Evolutionary conservation across 768 basidiomycete species (phyloP).

Genomic region (Macrocybe gigantea): DNA sequence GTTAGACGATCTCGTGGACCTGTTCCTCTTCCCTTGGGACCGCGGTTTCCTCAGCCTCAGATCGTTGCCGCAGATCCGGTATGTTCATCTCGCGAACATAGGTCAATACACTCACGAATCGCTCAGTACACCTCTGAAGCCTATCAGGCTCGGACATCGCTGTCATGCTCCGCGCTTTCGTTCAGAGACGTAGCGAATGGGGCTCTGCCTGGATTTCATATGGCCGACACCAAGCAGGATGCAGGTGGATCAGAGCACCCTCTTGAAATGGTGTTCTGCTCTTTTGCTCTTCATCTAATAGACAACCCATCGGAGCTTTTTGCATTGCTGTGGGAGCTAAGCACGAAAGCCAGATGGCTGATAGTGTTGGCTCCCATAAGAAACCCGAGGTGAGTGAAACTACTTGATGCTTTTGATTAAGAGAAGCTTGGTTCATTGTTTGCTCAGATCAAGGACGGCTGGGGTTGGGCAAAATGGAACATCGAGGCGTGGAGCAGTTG

Average conservation of each 20-base stretch:
- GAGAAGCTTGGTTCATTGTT: neutral
- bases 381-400: constrained; percentile 54
- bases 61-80: constrained; percentile 50
- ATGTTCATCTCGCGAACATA: constrained; percentile 12
- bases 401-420: neutral
- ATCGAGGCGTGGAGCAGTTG: constrained; percentile 38
- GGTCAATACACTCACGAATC: neutral
- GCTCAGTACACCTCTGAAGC: constrained; percentile 55
- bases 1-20: constrained; percentile 16
- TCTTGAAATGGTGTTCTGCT: constrained; percentile 61
- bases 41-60: constrained; percentile 25
- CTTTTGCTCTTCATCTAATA: constrained; percentile 70
- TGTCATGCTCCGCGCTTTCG: constrained; percentile 50
- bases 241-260: neutral
- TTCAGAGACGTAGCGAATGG: constrained; percentile 63
- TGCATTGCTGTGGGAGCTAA: constrained; percentile 58
- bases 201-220: constrained; percentile 29
- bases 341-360: constrained; percentile 57
- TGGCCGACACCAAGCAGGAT: constrained; percentile 7
- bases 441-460: constrained; percentile 54
- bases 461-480: constrained; percentile 66
- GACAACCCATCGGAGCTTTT: constrained; percentile 57
- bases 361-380: constrained; percentile 69
- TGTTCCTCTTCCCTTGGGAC: constrained; percentile 23
- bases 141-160: constrained; percentile 47